Evolutionary conservation across 257 asterid genomes (phyloP).

Genomic region (Rauvolfia tetraphylla): DNA sequence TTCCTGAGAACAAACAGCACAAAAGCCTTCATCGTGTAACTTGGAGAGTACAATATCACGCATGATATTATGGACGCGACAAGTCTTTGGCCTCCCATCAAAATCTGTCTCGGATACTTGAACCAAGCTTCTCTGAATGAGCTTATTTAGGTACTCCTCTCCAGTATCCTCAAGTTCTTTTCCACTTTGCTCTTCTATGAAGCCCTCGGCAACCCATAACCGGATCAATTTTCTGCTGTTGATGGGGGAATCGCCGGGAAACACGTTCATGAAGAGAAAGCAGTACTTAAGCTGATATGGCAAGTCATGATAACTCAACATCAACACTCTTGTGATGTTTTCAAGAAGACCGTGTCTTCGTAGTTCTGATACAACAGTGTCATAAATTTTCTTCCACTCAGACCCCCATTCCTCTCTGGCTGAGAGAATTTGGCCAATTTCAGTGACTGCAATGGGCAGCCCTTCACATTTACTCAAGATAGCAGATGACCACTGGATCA

Average conservation of each 20-base stretch:
- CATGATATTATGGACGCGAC: conserved; percentile 14
- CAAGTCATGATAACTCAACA: conserved; percentile 16
- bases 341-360: background rate
- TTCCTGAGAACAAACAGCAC: too few relatives aligned
- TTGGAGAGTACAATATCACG: conserved; percentile 10
- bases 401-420: background rate
- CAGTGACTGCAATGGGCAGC: conserved; percentile 19
- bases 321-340: background rate
- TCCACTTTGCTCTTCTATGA: background rate
- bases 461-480: conserved; percentile 22
- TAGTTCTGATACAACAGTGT: conserved; percentile 10
- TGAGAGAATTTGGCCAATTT: conserved; percentile 13
- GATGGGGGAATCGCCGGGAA: conserved; percentile 9
- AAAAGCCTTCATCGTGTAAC: conserved; percentile 3
- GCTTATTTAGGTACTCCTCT: conserved; percentile 19
- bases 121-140: conserved; percentile 19
- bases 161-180: conserved; percentile 22
- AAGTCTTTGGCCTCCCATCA: conserved; percentile 23
- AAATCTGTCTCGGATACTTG: conserved; percentile 12
- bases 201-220: conserved; percentile 25
- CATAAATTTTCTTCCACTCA: background rate
- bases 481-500: background rate
- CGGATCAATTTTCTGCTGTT: conserved; percentile 16
- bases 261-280: conserved; percentile 19
- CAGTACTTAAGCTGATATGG: conserved; percentile 19